Percentiles rank a stretch among this genome's conserved stretches.
phyloP scores from a whole-genome alignment of 2,329 filamentous ascomycete genomes.

The Beauveria sp. region DNA sequence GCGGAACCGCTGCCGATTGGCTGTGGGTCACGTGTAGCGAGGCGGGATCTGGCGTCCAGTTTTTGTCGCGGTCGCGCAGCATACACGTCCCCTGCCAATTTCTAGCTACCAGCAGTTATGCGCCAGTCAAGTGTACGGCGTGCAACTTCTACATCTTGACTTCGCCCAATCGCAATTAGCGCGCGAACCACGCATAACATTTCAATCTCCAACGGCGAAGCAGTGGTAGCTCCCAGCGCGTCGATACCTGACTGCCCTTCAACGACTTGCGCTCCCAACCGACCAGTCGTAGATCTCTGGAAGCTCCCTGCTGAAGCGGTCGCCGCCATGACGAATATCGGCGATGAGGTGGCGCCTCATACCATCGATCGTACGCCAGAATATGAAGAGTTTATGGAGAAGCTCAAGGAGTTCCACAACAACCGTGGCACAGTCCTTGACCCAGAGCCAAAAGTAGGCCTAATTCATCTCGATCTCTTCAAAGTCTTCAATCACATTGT shows the following conservation, averaged over 20 bases:
- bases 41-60: neutral
- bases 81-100: slow-evolving; percentile 11
- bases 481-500: slow-evolving; percentile 73
- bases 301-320: slow-evolving; percentile 1
- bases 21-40: slow-evolving; percentile 6
- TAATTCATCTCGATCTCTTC: slow-evolving; percentile 66
- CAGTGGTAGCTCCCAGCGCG: neutral
- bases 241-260: neutral
- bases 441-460: slow-evolving; percentile 72
- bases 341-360: slow-evolving; percentile 31
- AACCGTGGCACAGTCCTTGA: slow-evolving; percentile 75
- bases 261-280: neutral
- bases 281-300: neutral
- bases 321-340: slow-evolving; percentile 25
- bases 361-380: slow-evolving; percentile 56
- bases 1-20: slow-evolving; percentile 11
- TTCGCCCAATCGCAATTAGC: neutral
- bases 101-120: slow-evolving; percentile 2
- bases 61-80: slow-evolving; percentile 11
- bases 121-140: neutral
- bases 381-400: slow-evolving; percentile 71
- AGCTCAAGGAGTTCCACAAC: slow-evolving; percentile 65
- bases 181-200: neutral
- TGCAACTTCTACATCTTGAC: slow-evolving; percentile 3
- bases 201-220: neutral